Base-by-base conservation (phyloP, 2,329 filamentous ascomycete genomes). In the Whalleya microplaca region DNA sequence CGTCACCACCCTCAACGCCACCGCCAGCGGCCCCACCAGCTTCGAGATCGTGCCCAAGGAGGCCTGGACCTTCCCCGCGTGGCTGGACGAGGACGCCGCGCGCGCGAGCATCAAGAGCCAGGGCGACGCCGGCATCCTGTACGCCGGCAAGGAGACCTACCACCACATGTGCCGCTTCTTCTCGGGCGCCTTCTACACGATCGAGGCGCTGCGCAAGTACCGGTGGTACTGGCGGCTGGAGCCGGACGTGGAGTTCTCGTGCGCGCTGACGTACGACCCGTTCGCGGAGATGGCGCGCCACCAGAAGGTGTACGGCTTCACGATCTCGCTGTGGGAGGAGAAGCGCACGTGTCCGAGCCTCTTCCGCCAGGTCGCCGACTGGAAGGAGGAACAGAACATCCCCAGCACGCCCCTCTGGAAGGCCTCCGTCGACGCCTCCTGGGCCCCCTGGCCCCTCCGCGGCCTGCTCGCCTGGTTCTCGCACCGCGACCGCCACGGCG, bases 141-240 rank as follows among this genome's bases (percentile, higher is more conserved):
- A 78, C 47, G 76, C 72, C 3, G 75, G 73, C 21, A 70, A 73
- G 57, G 74, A 76, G 59, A 71, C 72, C 7, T 77, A 77, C 48
- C 75, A 77, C 46, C 75, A 77, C 63, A 76, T 75, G 74, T 75
- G 73, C 49, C 71, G 73, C 32, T 76, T 75, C 65, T 78, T 75
- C 53, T 79, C 76, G 21, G 76, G 75, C 21, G 73, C 74, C 41
- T 78, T 79, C 57, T 79, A 77, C 65, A 72, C 73, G 21, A 68
- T 78, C 53, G 71, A 75, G 21, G 75, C 75, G 3, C 71, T 79
- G 19, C 69, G 69, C 56, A 69, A 74, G 51, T 79, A 76, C 66
- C 76, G 74, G 57, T 79, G 76, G 76, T 79, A 79, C 64, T 79
- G 76, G 76, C 71, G 76, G 12, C 66, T 79, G 29, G 76, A 79